Evolutionary conservation across 1,139 yeast species (phyloP).

Genomic region (Geotrichum siamense): DNA sequence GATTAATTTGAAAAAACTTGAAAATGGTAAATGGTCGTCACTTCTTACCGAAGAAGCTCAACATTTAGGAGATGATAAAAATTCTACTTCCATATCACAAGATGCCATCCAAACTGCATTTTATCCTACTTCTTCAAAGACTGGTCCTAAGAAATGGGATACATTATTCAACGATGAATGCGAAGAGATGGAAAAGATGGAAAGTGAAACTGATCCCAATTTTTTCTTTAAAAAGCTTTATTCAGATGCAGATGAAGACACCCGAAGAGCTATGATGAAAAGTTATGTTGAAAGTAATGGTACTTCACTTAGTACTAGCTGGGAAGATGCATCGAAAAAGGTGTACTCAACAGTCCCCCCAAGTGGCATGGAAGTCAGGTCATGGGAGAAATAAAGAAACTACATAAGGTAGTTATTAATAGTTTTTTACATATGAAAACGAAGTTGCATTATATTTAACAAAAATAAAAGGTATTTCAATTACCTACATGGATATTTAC

Average conservation of each 20-base stretch:
- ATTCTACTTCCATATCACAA: conserved; percentile 15
- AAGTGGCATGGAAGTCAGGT: conserved; percentile 42
- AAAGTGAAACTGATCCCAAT: conserved; percentile 45
- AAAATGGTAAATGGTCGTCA: conserved; percentile 36
- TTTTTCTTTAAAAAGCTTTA: conserved; percentile 67
- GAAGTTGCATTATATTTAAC: no score
- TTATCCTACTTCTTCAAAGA: conserved; percentile 60
- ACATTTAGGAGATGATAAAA: conserved; percentile 18
- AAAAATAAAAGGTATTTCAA: no score
- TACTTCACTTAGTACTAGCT: conserved; percentile 84
- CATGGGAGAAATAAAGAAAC: conserved; percentile 34
- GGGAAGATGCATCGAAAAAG: conserved; percentile 78
- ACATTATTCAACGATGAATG: conserved; percentile 47
- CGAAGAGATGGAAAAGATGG: conserved; percentile 42
- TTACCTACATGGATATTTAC: no score
- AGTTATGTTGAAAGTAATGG: conserved; percentile 92
- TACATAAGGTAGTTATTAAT: no score
- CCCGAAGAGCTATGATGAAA: conserved; percentile 93
- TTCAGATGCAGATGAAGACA: conserved; percentile 82
- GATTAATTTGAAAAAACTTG: conserved; percentile 41
- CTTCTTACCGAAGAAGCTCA: conserved; percentile 27
- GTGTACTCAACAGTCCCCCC: conserved; percentile 72
- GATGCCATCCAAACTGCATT: conserved; percentile 16
- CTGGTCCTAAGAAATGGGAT: conserved; percentile 61
- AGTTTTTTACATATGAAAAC: no score